Evolutionary conservation across 768 basidiomycete species (phyloP), one percentile per base, ranked within the genome.

Genomic region (Boletales sp.): DNA sequence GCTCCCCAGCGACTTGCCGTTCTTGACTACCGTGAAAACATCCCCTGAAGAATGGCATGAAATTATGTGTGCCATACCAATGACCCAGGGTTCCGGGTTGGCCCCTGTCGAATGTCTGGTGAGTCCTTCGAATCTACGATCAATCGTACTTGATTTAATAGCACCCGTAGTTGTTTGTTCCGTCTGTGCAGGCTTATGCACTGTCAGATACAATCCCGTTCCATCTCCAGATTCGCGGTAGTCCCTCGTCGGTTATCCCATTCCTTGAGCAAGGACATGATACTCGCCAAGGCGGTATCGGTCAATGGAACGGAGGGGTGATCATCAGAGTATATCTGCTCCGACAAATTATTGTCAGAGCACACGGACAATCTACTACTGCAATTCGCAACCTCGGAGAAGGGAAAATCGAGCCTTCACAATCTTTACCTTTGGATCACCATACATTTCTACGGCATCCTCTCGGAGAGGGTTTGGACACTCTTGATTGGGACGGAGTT

Each of bases 41-140:
- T 70, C 75, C 4, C 84, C 86, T 8, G 85, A 85, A 59, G 86
- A 87, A 60, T 87, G 83, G 82, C 66, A 72, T 66, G 59, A 84
- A 77, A 61, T 74, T 59, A 65, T 70, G 12, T 72, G 74, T 27
- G 61, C 62, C n/a, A 60, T 85, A 57, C 64, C 72, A 39, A 69
- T 71, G 27, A 68, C 72, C 15, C 53, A 60, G 17, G 56, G 58
- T 7, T 68, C 73, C 2, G 51, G 57, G 10, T 44, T 75, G 17
- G 61, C 68, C 14, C 75, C 76, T 15, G 64, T 80, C 4, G 64
- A 79, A 48, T 74, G 74, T 55, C 75, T 82, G 55, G 84, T 84
- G 67, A 57, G 78, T 69, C 39, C 14, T 48, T 32, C 2, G 24
- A 11, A 12, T 40, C 29, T 2, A 21, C 12, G 45, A 34, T 40